Conservation (phyloP, 192 early-diverging fungal species). For the Oehlia diaphana region DNA sequence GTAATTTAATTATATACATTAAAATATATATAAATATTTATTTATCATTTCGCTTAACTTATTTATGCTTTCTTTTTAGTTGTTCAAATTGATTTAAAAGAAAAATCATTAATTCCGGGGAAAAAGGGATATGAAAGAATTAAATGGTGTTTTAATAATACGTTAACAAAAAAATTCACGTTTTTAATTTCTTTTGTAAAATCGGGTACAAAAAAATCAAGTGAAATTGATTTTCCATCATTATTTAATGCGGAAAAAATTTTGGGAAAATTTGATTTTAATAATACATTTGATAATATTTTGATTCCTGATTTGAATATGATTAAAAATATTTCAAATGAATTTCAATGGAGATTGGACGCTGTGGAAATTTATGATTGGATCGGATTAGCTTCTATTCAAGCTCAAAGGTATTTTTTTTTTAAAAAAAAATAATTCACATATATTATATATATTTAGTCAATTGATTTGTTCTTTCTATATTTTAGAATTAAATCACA, state of each 20-base stretch:
- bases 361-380: constrained; percentile 44
- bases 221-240: constrained; percentile 39
- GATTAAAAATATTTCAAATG: constrained; percentile 38
- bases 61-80: constrained; percentile 25
- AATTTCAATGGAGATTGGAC: constrained; percentile 34
- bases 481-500: constrained; percentile 35
- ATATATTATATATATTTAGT: not conserved
- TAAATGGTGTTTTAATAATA: constrained; percentile 53
- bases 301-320: constrained; percentile 34
- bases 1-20: constrained; percentile 25
- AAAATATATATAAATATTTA: too few species aligned
- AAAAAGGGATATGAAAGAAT: constrained; percentile 47
- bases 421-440: not conserved
- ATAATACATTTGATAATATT: constrained; percentile 21
- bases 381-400: constrained; percentile 42
- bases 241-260: constrained; percentile 23
- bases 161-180: constrained; percentile 30
- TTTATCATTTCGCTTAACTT: not conserved
- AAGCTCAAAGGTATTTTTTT: constrained; percentile 37
- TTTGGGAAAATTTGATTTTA: constrained; percentile 20
- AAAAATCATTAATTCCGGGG: constrained; percentile 42
- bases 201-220: constrained; percentile 13
- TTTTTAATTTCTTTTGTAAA: constrained; percentile 40
- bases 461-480: not conserved
- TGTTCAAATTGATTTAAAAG: constrained; percentile 36